Evolutionary conservation across 169 alveolate species (phyloP), one percentile per base, ranked within the genome.

Genomic region (Plasmodium billcollinsi): DNA sequence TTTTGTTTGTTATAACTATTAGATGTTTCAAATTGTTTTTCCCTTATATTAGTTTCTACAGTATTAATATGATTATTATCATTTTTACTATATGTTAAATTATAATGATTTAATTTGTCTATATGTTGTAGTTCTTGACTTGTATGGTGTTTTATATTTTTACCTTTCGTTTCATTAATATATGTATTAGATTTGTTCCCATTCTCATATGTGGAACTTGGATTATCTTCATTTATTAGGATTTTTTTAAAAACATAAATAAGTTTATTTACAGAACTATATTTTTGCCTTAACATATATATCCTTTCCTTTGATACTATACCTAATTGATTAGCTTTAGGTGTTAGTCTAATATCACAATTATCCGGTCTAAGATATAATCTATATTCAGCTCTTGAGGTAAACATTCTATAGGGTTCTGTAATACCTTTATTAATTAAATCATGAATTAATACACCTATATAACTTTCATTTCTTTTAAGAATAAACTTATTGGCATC

Each of bases 341-440:
- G 93, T 12, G 96, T 91, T 61, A 96, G 92, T 88, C 98, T 93
- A 65, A 95, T 90, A 88, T 96, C 98, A 18, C 95, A 94, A 58
- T 96, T 96, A 72, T 96, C 98, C 5, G 96, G 95, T 49, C 98
- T 92, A 45, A 94, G 88, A 7, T 88, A 78, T 21, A 97, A 74
- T 21, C 98, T 85, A 74, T 93, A 94, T 63, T 97, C 98, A 2
- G 98, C 96, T 61, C 98, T 93, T 9, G 97, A 91, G 2, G 98
- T 97, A 74, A 97, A 97, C 98, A 97, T 97, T 59, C 98, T 74
- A 61, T 97, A 97, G 1, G 98, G 98, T 76, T 97, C 98, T 7
- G 93, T 93, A 18, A 96, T 92, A 6, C 98, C 98, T 58, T 94
- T 92, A 24, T 94, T 89, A 59, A 97, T 97, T 49, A 97, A 88